Evolutionary conservation across 129 eudicot genomes (phyloP).

Genomic region (Cynara cardunculus): DNA sequence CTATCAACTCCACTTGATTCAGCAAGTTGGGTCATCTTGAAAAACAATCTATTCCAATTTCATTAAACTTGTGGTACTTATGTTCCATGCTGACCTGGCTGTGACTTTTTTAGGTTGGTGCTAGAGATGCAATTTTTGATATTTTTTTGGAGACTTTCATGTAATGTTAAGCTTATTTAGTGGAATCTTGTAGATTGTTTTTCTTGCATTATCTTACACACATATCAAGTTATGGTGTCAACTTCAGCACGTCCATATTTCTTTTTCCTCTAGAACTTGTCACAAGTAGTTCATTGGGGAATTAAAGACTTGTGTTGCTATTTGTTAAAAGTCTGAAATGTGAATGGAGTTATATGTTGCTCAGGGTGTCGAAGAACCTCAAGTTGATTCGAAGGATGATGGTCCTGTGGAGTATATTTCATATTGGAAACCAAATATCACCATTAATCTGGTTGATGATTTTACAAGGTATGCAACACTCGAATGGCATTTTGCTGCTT

Average conservation of each 20-base stretch:
- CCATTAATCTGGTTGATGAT: constrained; percentile 94
- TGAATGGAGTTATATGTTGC: constrained; percentile 6
- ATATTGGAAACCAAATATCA: constrained; percentile 94
- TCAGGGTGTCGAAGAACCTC: constrained; percentile 62
- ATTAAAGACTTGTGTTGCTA: neutral
- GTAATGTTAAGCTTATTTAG: neutral
- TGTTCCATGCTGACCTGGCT: too few species aligned
- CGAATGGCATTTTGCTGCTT: neutral
- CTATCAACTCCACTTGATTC: too few species aligned
- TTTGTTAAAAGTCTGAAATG: neutral
- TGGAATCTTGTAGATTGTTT: neutral
- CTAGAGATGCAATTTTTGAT: too few species aligned
- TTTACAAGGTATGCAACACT: constrained; percentile 54
- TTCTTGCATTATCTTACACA: too few species aligned
- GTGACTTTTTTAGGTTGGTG: too few species aligned
- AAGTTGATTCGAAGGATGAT: constrained; percentile 57
- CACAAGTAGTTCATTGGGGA: neutral
- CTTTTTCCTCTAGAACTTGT: neutral
- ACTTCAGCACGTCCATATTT: neutral
- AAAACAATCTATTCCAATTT: too few species aligned
- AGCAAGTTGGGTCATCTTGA: too few species aligned
- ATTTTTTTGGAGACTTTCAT: too few species aligned
- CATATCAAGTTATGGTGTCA: neutral
- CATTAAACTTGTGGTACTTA: too few species aligned
- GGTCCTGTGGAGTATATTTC: constrained; percentile 80